These are phyloP conservation scores for Arthrobotrys sphaeroides DNA, from an alignment of 2,329 filamentous ascomycete species.

Conservation along the genomic window DNA sequence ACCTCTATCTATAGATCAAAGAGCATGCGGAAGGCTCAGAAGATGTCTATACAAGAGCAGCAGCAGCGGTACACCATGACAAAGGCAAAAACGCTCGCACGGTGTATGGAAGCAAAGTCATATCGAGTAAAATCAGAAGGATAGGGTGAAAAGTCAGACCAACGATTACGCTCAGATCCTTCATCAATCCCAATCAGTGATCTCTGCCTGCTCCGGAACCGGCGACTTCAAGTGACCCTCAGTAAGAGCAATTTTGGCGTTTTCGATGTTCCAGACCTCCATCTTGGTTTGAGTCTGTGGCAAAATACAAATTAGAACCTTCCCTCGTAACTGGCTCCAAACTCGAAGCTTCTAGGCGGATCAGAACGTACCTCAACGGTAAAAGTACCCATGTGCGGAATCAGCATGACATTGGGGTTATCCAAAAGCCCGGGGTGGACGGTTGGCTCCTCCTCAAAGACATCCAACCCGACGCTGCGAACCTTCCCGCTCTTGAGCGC, in stretches of 20 bases:
- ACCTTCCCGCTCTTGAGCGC: slow-evolving; percentile 77
- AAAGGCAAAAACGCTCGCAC: neutral
- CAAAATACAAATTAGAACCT: neutral
- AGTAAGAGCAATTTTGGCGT: slow-evolving; percentile 72
- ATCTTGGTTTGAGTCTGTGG: slow-evolving; percentile 69
- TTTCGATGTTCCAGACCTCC: slow-evolving; percentile 79
- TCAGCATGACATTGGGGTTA: slow-evolving; percentile 76
- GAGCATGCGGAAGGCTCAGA: neutral
- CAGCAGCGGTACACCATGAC: neutral
- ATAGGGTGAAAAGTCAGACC: neutral
- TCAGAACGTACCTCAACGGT: slow-evolving; percentile 68
- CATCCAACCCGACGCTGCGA: slow-evolving; percentile 77
- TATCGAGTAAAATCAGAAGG: too few relatives aligned
- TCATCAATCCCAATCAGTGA: slow-evolving; percentile 53
- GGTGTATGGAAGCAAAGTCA: neutral
- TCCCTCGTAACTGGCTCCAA: neutral
- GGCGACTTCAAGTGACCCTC: slow-evolving; percentile 72
- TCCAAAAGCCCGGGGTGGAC: slow-evolving; percentile 76
- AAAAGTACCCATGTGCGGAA: slow-evolving; percentile 89
- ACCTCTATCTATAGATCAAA: slow-evolving; percentile 39
- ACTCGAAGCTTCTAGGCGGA: neutral
- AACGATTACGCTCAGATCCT: too few relatives aligned
- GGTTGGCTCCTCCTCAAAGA: slow-evolving; percentile 82
- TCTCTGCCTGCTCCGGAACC: slow-evolving; percentile 73
- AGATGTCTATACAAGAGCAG: slow-evolving; percentile 24